Percentiles rank a stretch among this genome's conserved stretches.
Conservation (phyloP, 768 basidiomycete species). For the Gymnopilus junonius region DNA sequence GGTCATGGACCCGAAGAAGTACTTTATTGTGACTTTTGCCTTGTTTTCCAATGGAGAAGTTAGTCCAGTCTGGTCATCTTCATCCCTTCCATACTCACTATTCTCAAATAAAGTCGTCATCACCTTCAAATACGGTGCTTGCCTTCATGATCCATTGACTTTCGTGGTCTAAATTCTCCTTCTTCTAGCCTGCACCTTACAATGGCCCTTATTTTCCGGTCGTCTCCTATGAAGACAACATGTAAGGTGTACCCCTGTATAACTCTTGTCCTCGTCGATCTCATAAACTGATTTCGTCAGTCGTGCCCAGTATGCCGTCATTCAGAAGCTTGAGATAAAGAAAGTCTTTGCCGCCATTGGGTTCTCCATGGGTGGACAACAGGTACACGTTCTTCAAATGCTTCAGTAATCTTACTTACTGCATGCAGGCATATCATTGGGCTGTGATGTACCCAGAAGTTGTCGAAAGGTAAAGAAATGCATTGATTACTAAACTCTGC, state of each 20-base stretch:
- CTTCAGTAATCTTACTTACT: neutral
- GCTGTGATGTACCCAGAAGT: slow-evolving; percentile 58
- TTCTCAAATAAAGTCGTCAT: slow-evolving; percentile 49
- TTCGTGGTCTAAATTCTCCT: neutral
- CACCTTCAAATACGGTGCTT: slow-evolving; percentile 61
- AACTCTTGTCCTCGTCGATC: neutral
- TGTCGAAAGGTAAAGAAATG: slow-evolving; percentile 43
- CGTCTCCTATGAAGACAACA: slow-evolving; percentile 62
- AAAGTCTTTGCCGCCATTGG: slow-evolving; percentile 53
- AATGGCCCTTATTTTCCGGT: slow-evolving; percentile 63
- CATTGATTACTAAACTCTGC: slow-evolving; percentile 4
- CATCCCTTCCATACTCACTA: neutral
- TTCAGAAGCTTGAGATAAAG: slow-evolving; percentile 50
- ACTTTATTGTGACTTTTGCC: slow-evolving; percentile 60
- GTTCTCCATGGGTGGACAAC: slow-evolving; percentile 65
- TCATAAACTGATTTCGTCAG: slow-evolving; percentile 27
- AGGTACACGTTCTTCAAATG: slow-evolving; percentile 27
- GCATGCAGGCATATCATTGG: slow-evolving; percentile 52
- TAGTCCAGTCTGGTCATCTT: slow-evolving; percentile 6
- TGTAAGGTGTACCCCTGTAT: slow-evolving; percentile 39
- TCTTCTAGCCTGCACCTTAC: slow-evolving; percentile 50
- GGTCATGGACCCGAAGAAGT: slow-evolving; percentile 55
- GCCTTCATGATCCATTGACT: neutral
- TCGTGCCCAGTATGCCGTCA: slow-evolving; percentile 57
- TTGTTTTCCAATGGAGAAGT: slow-evolving; percentile 66